Evolutionary conservation across 192 early-diverging fungal genomes (phyloP), one percentile per base, ranked within the genome.

Genomic region (Cetraspora pellucida): DNA sequence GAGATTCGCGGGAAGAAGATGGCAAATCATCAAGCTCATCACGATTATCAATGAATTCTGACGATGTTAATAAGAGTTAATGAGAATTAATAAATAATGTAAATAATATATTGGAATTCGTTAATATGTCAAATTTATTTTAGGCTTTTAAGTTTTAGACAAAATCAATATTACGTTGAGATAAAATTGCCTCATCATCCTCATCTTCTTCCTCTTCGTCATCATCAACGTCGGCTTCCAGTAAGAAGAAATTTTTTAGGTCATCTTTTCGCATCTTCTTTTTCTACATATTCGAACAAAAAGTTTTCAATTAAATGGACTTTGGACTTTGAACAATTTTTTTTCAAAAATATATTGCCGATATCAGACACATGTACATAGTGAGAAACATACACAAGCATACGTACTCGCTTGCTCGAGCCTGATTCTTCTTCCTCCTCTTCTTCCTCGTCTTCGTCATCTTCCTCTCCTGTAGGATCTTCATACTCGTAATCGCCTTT

Each of bases 141-240:
- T 23, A 25, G 25, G 21, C 10, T 59, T 25, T 10, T 28, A 25
- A 27, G 10, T 7, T 27, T 27, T 19, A 54, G 21, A 57, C 1
- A 58, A 58, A 21, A 58, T 11, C 6, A 59, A 8, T 25, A 59
- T 21, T 59, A 59, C 58, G 21, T 27, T 59, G n/a, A 59, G 67
- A n/a, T 9, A 45, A 2, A n/a, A 69, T 13, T 45, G 17, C 21
- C 0, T 69, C 67, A 21, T 89, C 83, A 16, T 87, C 86, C n/a
- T 90, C 90, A 30, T 90, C 87, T 1, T 90, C 89, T 45, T 90
- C 87, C n/a, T 89, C 91, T 37, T 89, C 90, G 47, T 90, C 87
- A 8, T 90, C 86, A 77, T 91, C 90, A 64, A 92, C 84, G 74
- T 90, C 88, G 28, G 89, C 90, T 71, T 89, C 90, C 79, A 84